Base-by-base conservation (phyloP, 305 asterid species). In the Withania somnifera region DNA sequence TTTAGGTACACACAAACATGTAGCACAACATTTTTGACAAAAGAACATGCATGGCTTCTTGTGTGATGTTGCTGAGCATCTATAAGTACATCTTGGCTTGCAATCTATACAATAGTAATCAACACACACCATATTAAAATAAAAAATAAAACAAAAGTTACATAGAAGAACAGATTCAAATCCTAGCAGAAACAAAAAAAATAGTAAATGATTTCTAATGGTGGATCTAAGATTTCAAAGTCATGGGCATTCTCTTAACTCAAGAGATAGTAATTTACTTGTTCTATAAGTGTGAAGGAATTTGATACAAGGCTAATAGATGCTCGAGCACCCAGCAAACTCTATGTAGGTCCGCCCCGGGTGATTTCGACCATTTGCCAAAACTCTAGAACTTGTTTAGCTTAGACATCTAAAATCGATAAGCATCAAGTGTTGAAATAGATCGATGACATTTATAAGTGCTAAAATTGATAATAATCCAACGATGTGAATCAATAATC, bases 41-140 rank as follows among this genome's bases (percentile, higher is more conserved):
- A 51, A 89, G 78, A 89, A 81, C 93, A 89, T 90, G 61, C 93
- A 90, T 14, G 94, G 92, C 85, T 91, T 91, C 90, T 82, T 87
- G 85, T 91, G 94, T 10, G 94, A 91, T 4, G 94, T 91, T 1
- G 90, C 90, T 14, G 90, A 86, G 77, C 94, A 91, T 57, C 94
- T 86, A 78, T 87, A 82, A 0, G 82, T 85, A 85, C 94, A 91
- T 15, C 81, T 80, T 0, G 89, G 90, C 42, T 67, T 64, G 86
- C 94, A 91, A 34, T 88, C 94, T 90, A 82, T 20, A 10, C 19
- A 7, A 19, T 7, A 2, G 19, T 24, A 60, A 22, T 69, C 2
- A 42, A 40, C 11, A 6, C 0, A 34, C 38, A 34, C 38, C 38
- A 34, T 6, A 4, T 1, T 11, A 0, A 26, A 61, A 14, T 2